Evolutionary conservation across 768 basidiomycete species (phyloP).

Genomic region (Panaeolus papilionaceus): DNA sequence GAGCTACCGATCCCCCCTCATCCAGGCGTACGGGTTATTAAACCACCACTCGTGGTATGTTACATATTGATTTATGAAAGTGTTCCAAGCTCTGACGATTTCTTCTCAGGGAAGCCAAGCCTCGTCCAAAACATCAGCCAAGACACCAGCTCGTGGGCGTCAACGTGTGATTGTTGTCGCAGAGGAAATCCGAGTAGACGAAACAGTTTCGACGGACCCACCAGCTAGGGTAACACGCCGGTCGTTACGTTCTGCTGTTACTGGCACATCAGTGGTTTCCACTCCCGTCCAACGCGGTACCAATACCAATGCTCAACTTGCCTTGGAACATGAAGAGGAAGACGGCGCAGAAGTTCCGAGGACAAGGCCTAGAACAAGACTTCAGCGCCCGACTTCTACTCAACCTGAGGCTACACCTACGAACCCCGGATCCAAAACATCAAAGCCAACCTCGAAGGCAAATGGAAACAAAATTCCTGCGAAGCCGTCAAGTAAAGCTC

Average conservation of each 20-base stretch:
- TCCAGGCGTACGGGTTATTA: constrained; percentile 20
- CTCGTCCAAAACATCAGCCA: constrained; percentile 14
- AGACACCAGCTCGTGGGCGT: constrained; percentile 2
- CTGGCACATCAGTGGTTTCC: neutral
- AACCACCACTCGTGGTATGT: constrained; percentile 10
- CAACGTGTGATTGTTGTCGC: neutral
- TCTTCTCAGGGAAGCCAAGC: neutral
- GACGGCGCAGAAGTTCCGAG: neutral
- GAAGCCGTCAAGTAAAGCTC: constrained; percentile 19
- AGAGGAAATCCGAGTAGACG: neutral
- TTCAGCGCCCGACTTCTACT: neutral
- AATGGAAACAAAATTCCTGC: constrained; percentile 17
- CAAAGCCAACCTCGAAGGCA: constrained; percentile 19
- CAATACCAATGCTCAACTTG: neutral
- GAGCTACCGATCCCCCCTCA: constrained; percentile 32
- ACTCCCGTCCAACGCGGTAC: neutral
- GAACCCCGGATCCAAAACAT: constrained; percentile 6
- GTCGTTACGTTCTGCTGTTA: neutral
- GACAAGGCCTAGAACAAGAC: constrained; percentile 2
- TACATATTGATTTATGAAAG: neutral
- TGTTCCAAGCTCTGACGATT: neutral
- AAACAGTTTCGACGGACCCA: neutral
- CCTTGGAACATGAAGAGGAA: neutral
- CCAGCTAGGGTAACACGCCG: constrained; percentile 2
- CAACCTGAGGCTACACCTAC: constrained; percentile 1